These are phyloP conservation scores for Lasiosphaeria hispida DNA, from an alignment of 495 filamentous ascomycete species.

Conservation along the genomic window DNA sequence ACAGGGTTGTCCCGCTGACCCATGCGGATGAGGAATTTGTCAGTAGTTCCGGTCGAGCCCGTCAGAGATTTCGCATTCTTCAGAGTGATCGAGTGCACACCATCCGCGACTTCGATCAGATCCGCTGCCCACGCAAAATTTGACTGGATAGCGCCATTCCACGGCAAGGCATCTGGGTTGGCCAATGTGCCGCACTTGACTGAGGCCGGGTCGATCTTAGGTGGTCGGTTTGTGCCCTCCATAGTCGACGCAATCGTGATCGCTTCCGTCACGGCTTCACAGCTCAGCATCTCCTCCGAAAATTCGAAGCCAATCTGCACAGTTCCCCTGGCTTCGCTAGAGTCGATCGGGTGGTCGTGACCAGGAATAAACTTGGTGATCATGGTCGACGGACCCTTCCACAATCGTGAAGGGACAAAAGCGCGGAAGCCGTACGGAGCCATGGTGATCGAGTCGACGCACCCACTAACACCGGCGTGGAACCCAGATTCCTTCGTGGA, in stretches of 20 bases:
- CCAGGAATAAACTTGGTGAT: slow-evolving; percentile 64
- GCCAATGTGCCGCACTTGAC: slow-evolving; percentile 35
- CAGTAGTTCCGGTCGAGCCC: slow-evolving; percentile 28
- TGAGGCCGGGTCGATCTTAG: slow-evolving; percentile 1
- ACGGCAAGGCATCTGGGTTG: slow-evolving; percentile 52
- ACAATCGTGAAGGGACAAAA: slow-evolving; percentile 60
- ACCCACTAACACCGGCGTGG: slow-evolving; percentile 46
- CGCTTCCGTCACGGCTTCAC: slow-evolving; percentile 43
- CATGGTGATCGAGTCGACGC: slow-evolving; percentile 52
- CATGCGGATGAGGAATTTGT: slow-evolving; percentile 52
- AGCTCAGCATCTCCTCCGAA: slow-evolving; percentile 59
- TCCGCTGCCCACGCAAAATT: slow-evolving; percentile 53
- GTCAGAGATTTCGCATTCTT: slow-evolving; percentile 49
- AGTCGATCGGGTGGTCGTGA: slow-evolving; percentile 57
- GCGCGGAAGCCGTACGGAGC: slow-evolving; percentile 59
- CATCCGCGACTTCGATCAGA: slow-evolving; percentile 44
- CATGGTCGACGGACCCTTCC: slow-evolving; percentile 53
- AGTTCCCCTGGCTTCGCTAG: slow-evolving; percentile 25
- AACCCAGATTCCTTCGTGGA: slow-evolving; percentile 19
- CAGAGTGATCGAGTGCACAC: slow-evolving; percentile 60
- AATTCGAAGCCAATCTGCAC: slow-evolving; percentile 59
- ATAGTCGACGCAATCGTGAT: slow-evolving; percentile 49
- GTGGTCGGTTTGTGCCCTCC: slow-evolving; percentile 38
- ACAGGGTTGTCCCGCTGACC: slow-evolving; percentile 52
- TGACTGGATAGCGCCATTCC: slow-evolving; percentile 39